These are phyloP conservation scores for Fraxinus sp. DNA, from an alignment of 305 asterid species.

Conservation along the genomic window DNA sequence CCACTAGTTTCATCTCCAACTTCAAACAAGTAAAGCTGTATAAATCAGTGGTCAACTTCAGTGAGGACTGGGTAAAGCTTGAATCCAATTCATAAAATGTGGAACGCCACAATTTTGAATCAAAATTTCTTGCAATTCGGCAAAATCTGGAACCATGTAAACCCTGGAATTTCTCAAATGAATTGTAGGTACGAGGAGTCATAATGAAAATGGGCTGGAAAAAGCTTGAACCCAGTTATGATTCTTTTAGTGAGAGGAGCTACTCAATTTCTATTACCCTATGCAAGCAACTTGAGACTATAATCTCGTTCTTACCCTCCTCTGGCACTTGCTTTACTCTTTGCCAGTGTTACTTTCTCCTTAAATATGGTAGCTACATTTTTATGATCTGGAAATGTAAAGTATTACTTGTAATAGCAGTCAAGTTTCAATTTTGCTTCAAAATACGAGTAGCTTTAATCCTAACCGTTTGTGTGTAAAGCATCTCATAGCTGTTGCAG, in stretches of 20 bases:
- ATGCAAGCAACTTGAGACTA: background rate
- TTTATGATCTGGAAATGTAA: background rate
- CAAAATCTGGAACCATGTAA: background rate
- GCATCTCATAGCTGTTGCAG: background rate
- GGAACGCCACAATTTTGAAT: background rate
- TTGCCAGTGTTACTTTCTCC: background rate
- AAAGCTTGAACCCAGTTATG: background rate
- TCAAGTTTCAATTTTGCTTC: background rate
- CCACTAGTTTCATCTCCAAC: conserved; percentile 31
- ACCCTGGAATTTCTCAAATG: background rate
- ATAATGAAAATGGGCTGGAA: background rate
- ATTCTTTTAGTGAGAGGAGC: background rate
- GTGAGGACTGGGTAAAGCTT: background rate
- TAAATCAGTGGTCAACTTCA: background rate
- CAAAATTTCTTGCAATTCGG: background rate
- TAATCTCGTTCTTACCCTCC: background rate
- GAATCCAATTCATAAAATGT: background rate
- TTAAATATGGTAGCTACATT: background rate
- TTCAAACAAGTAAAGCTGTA: conserved; percentile 20
- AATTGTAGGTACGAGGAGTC: background rate
- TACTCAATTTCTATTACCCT: background rate
- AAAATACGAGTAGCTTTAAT: background rate
- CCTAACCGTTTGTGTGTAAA: background rate
- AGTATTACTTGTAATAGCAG: background rate
- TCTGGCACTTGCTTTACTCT: background rate